Conservation (phyloP, 306 rosid genomes). For the Rosa lucieae region DNA sequence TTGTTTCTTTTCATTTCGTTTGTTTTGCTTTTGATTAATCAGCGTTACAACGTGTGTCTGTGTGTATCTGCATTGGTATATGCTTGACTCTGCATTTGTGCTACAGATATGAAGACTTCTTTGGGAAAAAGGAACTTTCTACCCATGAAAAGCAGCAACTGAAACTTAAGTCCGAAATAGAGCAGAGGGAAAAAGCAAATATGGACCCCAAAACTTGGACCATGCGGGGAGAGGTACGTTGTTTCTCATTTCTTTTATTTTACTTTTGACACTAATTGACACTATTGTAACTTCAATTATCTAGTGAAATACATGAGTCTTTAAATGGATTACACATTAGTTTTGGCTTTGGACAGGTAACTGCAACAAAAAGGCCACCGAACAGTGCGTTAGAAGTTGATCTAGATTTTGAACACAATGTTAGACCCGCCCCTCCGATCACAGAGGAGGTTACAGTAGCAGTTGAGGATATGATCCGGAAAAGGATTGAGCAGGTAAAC, state of each 20-base stretch:
- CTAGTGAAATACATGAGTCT: background rate
- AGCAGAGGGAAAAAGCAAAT: slow-evolving; percentile 73
- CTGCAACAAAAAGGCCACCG: slow-evolving; percentile 80
- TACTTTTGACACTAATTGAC: background rate
- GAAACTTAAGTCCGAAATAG: slow-evolving; percentile 61
- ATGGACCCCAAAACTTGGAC: slow-evolving; percentile 83
- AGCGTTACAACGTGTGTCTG: background rate
- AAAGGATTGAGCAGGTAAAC: slow-evolving; percentile 75
- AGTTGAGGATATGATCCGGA: slow-evolving; percentile 74
- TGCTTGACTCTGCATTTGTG: slow-evolving; percentile 25
- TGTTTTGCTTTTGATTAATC: background rate
- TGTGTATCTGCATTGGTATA: background rate
- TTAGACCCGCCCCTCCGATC: slow-evolving; percentile 82
- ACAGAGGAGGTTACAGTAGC: slow-evolving; percentile 86
- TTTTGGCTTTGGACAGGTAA: slow-evolving; percentile 47
- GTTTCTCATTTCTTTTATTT: background rate
- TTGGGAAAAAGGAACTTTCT: slow-evolving; percentile 54
- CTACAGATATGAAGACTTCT: slow-evolving; percentile 78
- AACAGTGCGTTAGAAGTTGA: slow-evolving; percentile 90
- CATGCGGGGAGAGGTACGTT: slow-evolving; percentile 89
- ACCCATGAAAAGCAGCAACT: slow-evolving; percentile 64
- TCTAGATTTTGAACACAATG: slow-evolving; percentile 87
- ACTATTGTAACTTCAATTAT: slow-evolving; percentile 4
- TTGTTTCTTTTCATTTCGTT: background rate
- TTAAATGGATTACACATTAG: slow-evolving; percentile 7